These are phyloP conservation scores for Irpex sp. DNA, from an alignment of 1,284 basidiomycete genomes.

Conservation along the genomic window DNA sequence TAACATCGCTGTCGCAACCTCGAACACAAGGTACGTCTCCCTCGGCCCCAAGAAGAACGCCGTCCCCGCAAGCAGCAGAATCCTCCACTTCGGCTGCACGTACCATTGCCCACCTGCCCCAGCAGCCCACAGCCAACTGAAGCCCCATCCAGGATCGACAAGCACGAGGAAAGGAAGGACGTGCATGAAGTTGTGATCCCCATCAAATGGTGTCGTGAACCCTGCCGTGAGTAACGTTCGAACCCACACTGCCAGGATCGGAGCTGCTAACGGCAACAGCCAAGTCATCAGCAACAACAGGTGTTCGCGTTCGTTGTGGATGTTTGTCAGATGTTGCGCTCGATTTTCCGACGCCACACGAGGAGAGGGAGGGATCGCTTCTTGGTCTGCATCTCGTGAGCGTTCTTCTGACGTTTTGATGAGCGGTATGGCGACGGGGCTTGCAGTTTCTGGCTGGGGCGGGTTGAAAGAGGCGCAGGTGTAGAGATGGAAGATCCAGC, in stretches of 20 bases:
- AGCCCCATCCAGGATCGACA: slow-evolving; percentile 42
- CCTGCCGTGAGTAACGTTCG: slow-evolving; percentile 79
- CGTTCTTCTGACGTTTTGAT: slow-evolving; percentile 7
- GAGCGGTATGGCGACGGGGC: slow-evolving; percentile 14
- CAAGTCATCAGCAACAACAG: slow-evolving; percentile 78
- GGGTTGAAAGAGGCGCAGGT: slow-evolving; percentile 43
- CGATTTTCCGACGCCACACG: neutral
- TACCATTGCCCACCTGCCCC: slow-evolving; percentile 3
- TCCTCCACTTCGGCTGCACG: slow-evolving; percentile 46
- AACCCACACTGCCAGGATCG: slow-evolving; percentile 87
- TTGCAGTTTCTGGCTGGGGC: slow-evolving; percentile 4
- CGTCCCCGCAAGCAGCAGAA: slow-evolving; percentile 43
- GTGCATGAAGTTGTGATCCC: slow-evolving; percentile 72
- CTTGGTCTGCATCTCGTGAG: neutral
- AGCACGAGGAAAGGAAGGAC: slow-evolving; percentile 66
- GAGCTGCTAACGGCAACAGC: slow-evolving; percentile 78
- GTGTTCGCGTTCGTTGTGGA: slow-evolving; percentile 52
- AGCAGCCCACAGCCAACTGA: slow-evolving; percentile 14
- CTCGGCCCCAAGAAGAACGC: slow-evolving; percentile 61
- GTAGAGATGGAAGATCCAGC: slow-evolving; percentile 74
- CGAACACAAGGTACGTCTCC: slow-evolving; percentile 59
- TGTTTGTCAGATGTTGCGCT: slow-evolving; percentile 17
- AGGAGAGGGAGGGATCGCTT: neutral
- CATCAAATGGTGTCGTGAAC: slow-evolving; percentile 67
- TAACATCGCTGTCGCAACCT: slow-evolving; percentile 31